Base-by-base conservation (phyloP, 1,139 yeast species). In the Citeromyces hawaiiensis region DNA sequence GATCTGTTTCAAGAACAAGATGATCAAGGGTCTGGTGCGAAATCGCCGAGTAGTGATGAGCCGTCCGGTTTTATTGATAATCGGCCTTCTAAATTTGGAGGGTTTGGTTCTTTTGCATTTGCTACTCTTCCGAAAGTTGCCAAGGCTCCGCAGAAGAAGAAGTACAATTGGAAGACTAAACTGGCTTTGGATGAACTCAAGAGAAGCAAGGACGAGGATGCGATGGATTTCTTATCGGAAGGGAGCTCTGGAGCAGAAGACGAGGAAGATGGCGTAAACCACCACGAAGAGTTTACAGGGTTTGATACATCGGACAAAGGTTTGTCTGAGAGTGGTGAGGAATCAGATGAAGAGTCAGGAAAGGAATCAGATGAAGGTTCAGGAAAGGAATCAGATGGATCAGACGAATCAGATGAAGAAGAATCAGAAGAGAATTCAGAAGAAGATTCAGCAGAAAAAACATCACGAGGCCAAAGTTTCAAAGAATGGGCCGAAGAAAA, bases 51-150 rank as follows among this genome's bases (percentile, higher is more conserved):
- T 11, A 55, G 7, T 19, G 21, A 19, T 19, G 21, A 19, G 21
- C 21, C 60, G 3, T 68, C 85, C 0, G 64, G 80, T 0, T 83
- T 85, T 50, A 67, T 83, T 13, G 95, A 85, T 55, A 68, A 76
- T 51, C 66, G 94, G 47, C 93, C 94, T 0, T 63, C 67, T 4
- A 68, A 71, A 40, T 67, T 66, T 47, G 81, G 82, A 13, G 82
- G 82, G 0, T 51, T 64, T 13, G 82, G 83, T 0, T 56, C 58
- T 42, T 83, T 83, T 56, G 83, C 83, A 1, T 83, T 85, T 54
- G 60, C 65, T 9, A 72, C 76, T 50, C 59, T 79, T 13, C 70
- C 71, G 27, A 69, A 66, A 42, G 59, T 68, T 2, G 67, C 66
- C 38, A 57, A 57, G 40, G 46, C 44, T 34, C 51, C 45, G 29